Base-by-base conservation (phyloP, 768 basidiomycete species). In the Guyanaporus albipodus region DNA sequence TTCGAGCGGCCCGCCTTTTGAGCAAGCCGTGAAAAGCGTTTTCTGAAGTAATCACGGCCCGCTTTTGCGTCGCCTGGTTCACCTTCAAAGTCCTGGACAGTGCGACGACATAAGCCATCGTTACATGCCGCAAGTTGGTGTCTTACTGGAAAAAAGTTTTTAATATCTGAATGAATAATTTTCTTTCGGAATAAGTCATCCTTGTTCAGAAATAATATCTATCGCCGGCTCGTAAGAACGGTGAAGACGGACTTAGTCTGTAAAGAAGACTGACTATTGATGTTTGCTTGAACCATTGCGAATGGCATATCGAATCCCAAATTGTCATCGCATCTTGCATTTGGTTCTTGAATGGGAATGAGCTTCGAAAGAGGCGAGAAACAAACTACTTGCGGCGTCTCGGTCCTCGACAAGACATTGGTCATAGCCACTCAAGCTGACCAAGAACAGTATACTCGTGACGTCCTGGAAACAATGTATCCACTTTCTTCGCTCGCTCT, bases 311-410 rank as follows among this genome's bases (percentile, higher is more conserved):
- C 33, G 91, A 92, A 57, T 97, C 93, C 86, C 93, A 97, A 40
- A 97, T 91, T n/a, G 91, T 91, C 83, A 97, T 87, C 4, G 93
- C 91, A 54, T 97, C 93, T 72, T 94, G 89, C 92, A 97, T 95
- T 83, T 95, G 93, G 62, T 97, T 97, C 87, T 93, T 59, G 7
- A 24, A 28, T 21, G 15, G 26, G 41, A 1, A 27, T 51, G 37
- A 33, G 27, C 15, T 11, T 39, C 38, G 33, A 54, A 22, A 49
- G 26, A 24, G 23, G 10, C 9, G 14, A 34, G 24, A 21, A 44
- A 44, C 2, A 32, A 19, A 45, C 14, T 8, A 76, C 88, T 48
- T 59, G 91, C 89, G 54, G 89, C 87, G 64, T 92, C 88, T 68
- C 81, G 83, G 59, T 96, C 93, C 64, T 95, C 93, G 28, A 94